A percentile compares a stretch with the other conserved stretches of the same genome.
phyloP scores from a whole-genome alignment of 169 alveolate genomes.

The Plasmodium vinckei region DNA sequence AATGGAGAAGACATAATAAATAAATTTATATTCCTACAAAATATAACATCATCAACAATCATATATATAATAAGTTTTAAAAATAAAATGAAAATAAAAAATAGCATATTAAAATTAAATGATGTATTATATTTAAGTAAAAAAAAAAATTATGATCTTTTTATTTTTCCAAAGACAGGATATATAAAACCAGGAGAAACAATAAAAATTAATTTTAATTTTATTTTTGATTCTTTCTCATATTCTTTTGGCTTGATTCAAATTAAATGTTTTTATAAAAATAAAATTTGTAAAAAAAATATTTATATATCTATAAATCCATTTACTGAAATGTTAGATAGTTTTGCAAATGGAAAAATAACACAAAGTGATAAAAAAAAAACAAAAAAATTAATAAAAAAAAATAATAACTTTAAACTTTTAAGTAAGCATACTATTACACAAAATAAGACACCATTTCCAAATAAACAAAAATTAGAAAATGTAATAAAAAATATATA shows the following conservation, averaged over 20 bases:
- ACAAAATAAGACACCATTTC: background rate
- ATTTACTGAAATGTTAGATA: background rate
- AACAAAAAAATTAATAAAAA: too few species aligned
- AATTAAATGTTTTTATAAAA: conserved; percentile 17
- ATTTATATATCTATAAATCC: conserved; percentile 24
- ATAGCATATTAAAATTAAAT: conserved; percentile 17
- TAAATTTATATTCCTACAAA: conserved; percentile 5
- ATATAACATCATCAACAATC: conserved; percentile 23
- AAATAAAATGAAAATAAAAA: conserved; percentile 22
- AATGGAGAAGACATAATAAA: conserved; percentile 12
- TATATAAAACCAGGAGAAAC: conserved; percentile 43
- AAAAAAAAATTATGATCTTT: conserved; percentile 16
- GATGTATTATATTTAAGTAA: conserved; percentile 42
- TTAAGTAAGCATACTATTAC: too few species aligned
- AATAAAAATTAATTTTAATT: conserved; percentile 14
- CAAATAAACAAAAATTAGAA: background rate
- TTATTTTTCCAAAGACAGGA: conserved; percentile 43
- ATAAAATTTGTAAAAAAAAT: conserved; percentile 5
- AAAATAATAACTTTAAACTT: too few species aligned
- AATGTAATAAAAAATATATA: too few species aligned
- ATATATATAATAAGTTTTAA: conserved; percentile 6
- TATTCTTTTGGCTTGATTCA: conserved; percentile 45
- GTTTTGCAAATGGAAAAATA: background rate
- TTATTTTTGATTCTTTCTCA: conserved; percentile 25
- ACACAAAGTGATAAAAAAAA: too few species aligned